phyloP scores from a whole-genome alignment of 2,329 filamentous ascomycete species.

The Aspergillus sergii region DNA sequence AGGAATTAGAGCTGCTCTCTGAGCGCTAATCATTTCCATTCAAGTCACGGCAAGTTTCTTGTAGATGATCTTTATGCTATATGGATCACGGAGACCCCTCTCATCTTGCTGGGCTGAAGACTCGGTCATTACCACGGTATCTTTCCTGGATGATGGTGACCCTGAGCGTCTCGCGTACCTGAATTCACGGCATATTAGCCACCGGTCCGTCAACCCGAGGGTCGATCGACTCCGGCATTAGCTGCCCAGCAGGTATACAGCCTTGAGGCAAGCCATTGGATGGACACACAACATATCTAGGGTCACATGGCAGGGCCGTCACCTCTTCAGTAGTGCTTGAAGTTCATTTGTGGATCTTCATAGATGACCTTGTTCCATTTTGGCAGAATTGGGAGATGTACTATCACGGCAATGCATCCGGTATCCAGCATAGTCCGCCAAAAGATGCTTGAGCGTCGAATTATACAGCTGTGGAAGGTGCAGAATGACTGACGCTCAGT shows the following conservation, averaged over 20 bases:
- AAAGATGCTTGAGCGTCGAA: not conserved
- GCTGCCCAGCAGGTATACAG: constrained; percentile 11
- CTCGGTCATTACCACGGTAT: constrained; percentile 7
- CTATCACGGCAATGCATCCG: not conserved
- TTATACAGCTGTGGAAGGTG: not conserved
- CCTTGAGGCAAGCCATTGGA: not conserved
- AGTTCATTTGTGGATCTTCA: not conserved
- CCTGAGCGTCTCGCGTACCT: not conserved
- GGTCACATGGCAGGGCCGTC: not conserved
- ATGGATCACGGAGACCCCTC: constrained; percentile 7
- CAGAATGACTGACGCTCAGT: not conserved
- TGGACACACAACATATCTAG: not conserved
- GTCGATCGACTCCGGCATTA: constrained; percentile 1
- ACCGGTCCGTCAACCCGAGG: constrained; percentile 26
- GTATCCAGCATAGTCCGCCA: not conserved
- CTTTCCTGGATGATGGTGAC: constrained; percentile 13
- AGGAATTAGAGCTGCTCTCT: constrained; percentile 1
- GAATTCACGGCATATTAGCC: constrained; percentile 4
- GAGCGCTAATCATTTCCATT: constrained; percentile 31
- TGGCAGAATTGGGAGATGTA: not conserved
- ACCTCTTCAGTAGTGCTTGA: not conserved
- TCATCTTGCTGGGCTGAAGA: constrained; percentile 3
- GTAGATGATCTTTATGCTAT: constrained; percentile 14
- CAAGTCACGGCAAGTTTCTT: constrained; percentile 24
- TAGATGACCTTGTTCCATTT: not conserved